Percentiles rank a stretch among this genome's conserved stretches.
Evolutionary conservation across 1,284 basidiomycete species (phyloP).

Genomic region (Pseudozyma sp.): DNA sequence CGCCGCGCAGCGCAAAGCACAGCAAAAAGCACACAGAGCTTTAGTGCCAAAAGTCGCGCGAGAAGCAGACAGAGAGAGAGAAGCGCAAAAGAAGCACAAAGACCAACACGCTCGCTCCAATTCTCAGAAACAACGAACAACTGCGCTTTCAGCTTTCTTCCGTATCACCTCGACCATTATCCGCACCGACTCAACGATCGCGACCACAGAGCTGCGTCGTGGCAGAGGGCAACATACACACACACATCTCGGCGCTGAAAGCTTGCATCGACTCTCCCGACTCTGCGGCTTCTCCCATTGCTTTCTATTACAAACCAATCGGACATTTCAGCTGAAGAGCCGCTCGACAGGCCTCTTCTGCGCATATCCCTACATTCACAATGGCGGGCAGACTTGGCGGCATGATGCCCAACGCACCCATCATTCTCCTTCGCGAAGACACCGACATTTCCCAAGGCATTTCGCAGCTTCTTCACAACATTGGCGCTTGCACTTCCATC

Average conservation of each 20-base stretch:
- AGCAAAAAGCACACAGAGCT: conserved; percentile 7
- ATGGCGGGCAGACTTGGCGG: conserved; percentile 54
- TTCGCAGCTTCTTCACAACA: conserved; percentile 93
- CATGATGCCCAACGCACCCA: conserved; percentile 62
- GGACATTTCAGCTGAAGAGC: conserved; percentile 3
- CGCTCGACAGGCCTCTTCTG: neutral
- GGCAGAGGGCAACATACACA: neutral
- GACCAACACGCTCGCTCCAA: conserved; percentile 30
- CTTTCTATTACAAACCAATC: too few relatives aligned
- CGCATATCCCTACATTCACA: neutral
- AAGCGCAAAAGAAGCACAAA: conserved; percentile 30
- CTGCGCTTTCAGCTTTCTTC: conserved; percentile 1
- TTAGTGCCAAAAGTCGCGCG: conserved; percentile 27
- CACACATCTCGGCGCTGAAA: neutral
- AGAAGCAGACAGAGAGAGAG: conserved; percentile 16
- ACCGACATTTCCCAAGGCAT: conserved; percentile 97
- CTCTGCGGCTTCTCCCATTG: neutral
- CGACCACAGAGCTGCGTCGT: neutral
- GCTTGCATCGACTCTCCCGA: neutral
- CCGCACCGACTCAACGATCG: neutral
- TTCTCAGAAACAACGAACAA: conserved; percentile 1
- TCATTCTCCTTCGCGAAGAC: conserved; percentile 74
- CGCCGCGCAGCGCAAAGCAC: neutral
- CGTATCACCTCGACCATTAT: conserved; percentile 8
- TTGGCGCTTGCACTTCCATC: conserved; percentile 72